Conservation (phyloP, 352 stramenopile genomes). For the Phytophthora tubulina region DNA sequence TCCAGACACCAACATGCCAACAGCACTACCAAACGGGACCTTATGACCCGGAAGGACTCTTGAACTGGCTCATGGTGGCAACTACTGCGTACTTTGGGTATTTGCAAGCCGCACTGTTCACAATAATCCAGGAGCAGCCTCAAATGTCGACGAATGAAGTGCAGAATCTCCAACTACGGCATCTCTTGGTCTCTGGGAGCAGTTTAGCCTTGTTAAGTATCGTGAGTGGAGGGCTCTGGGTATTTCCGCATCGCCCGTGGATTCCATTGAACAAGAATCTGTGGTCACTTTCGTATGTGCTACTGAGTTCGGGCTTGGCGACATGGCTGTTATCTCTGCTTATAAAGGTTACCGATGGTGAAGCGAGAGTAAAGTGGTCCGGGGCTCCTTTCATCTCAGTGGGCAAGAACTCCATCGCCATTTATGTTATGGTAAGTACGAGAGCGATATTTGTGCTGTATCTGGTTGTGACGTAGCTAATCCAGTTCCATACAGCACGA, state of each 20-base stretch:
- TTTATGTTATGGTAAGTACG: constrained; percentile 74
- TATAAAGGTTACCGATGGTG: constrained; percentile 32
- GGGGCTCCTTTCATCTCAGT: constrained; percentile 47
- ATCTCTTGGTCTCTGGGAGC: constrained; percentile 24
- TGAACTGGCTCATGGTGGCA: constrained; percentile 82
- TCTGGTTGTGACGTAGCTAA: constrained; percentile 5
- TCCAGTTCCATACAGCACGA: constrained; percentile 54
- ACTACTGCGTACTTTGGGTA: constrained; percentile 75
- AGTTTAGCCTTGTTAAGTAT: constrained; percentile 17
- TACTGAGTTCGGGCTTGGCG: constrained; percentile 55
- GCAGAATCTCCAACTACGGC: constrained; percentile 1
- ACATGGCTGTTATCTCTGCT: constrained; percentile 41
- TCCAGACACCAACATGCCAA: constrained; percentile 70
- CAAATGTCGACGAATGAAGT: constrained; percentile 1
- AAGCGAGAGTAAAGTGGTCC: constrained; percentile 26
- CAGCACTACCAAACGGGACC: constrained; percentile 60
- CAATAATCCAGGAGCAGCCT: background rate
- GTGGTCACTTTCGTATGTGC: constrained; percentile 80
- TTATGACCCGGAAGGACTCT: constrained; percentile 82
- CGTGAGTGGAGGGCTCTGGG: constrained; percentile 31
- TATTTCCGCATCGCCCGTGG: constrained; percentile 35
- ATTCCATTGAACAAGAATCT: constrained; percentile 91
- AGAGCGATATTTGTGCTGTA: background rate
- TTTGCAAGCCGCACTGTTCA: constrained; percentile 50
- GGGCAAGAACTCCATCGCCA: constrained; percentile 77